These are phyloP conservation scores for Fusarium veterinarium DNA, from an alignment of 2,329 filamentous ascomycete genomes.

Conservation along the genomic window DNA sequence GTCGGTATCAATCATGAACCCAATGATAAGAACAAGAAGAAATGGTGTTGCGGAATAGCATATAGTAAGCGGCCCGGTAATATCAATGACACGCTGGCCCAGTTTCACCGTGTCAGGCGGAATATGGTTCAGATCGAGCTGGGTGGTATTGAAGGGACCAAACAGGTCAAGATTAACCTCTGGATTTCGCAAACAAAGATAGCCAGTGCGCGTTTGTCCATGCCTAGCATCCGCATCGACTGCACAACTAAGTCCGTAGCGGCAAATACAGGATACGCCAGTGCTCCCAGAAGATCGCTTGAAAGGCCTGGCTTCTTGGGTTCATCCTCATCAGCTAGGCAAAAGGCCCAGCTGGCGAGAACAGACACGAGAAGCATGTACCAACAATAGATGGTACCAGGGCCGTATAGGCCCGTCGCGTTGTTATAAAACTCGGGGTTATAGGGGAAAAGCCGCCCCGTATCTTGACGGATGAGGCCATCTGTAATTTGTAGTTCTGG, in stretches of 20 bases:
- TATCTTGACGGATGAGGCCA: neutral
- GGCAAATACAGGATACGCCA: constrained; percentile 14
- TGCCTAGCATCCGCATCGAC: neutral
- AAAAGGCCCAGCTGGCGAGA: neutral
- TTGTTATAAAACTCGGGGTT: constrained; percentile 20
- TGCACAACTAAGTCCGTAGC: constrained; percentile 8
- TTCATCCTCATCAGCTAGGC: neutral
- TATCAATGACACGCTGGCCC: constrained; percentile 1
- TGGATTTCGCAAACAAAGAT: constrained; percentile 2
- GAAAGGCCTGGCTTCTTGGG: neutral
- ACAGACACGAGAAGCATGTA: constrained; percentile 18
- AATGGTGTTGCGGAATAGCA: neutral
- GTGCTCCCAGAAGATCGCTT: constrained; percentile 6
- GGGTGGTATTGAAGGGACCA: neutral
- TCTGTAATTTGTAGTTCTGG: constrained; percentile 11
- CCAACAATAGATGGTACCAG: constrained; percentile 19
- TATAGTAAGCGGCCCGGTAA: neutral
- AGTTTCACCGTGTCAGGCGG: neutral
- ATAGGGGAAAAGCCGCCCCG: neutral
- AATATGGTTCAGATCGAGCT: neutral
- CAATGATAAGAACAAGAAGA: neutral
- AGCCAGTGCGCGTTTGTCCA: neutral
- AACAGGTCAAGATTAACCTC: neutral
- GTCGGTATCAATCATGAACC: neutral
- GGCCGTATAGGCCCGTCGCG: constrained; percentile 6